A percentile compares a stretch with the other conserved stretches of the same genome.
Conservation (phyloP, 345 rosid genomes). For the Pistacia atlantica region DNA sequence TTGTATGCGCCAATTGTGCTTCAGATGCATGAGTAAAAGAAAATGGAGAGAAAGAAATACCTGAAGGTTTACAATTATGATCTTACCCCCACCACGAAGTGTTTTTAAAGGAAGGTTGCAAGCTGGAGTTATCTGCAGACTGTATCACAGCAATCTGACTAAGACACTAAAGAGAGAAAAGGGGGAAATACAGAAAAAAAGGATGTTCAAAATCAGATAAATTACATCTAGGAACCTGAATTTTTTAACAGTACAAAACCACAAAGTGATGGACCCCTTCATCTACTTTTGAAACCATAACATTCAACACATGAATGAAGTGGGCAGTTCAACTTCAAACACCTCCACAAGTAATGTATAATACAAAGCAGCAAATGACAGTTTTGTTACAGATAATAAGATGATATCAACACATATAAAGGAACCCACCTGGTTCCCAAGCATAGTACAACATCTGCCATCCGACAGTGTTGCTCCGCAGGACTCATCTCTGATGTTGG, state of each 20-base stretch:
- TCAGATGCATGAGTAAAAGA: background rate
- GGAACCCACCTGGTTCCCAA: conserved; percentile 41
- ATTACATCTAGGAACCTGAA: background rate
- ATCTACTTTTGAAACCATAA: background rate
- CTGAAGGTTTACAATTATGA: conserved; percentile 45
- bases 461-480: conserved; percentile 43
- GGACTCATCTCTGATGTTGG: conserved; percentile 43
- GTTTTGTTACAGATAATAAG: background rate
- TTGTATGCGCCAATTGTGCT: no score
- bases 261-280: background rate
- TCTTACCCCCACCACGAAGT: conserved; percentile 43
- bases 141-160: conserved; percentile 8
- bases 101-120: conserved; percentile 43
- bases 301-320: background rate
- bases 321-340: background rate
- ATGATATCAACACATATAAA: background rate
- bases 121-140: conserved; percentile 48
- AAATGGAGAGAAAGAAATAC: conserved; percentile 11
- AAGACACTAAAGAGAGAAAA: background rate
- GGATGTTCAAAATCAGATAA: background rate
- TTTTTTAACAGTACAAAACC: background rate
- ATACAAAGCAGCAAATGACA: background rate
- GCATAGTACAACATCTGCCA: conserved; percentile 46
- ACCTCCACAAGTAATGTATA: background rate
- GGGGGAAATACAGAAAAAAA: background rate